Percentiles rank a stretch among this genome's conserved stretches.
Evolutionary conservation across 768 basidiomycete species (phyloP).

Genomic region (Auriscalpium vulgare): DNA sequence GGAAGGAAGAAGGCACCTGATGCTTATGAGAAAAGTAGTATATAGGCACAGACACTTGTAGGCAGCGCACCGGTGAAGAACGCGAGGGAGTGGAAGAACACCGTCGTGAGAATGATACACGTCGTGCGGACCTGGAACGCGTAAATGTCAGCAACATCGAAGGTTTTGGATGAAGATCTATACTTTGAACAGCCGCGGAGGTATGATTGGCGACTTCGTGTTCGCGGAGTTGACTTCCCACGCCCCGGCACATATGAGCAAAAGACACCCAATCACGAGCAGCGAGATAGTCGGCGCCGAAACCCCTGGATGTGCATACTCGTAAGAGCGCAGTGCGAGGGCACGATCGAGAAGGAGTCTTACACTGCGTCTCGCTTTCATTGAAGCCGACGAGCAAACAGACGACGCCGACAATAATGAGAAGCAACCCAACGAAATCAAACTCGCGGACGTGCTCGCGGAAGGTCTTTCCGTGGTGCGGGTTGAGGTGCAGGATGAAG

Average conservation of each 20-base stretch:
- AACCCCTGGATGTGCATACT: constrained; percentile 18
- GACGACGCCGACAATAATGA: constrained; percentile 27
- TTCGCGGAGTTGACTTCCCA: constrained; percentile 27
- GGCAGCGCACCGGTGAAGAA: constrained; percentile 25
- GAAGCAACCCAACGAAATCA: constrained; percentile 32
- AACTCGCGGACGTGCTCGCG: constrained; percentile 27
- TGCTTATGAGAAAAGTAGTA: not conserved
- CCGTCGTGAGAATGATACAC: constrained; percentile 21
- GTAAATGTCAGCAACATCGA: not conserved
- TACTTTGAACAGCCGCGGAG: constrained; percentile 31
- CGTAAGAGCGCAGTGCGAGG: not conserved
- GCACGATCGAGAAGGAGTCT: not conserved
- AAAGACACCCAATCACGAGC: constrained; percentile 25
- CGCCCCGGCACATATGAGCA: constrained; percentile 22
- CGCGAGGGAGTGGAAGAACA: constrained; percentile 26
- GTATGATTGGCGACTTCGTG: constrained; percentile 28
- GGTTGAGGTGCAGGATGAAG: constrained; percentile 29
- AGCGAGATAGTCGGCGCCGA: constrained; percentile 27
- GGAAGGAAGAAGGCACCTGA: constrained; percentile 29
- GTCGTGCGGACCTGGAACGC: constrained; percentile 30
- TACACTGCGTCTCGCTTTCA: constrained; percentile 26
- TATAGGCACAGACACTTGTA: not conserved
- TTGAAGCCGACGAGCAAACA: constrained; percentile 33
- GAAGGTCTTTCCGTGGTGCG: constrained; percentile 25
- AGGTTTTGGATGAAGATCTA: not conserved